Conservation (phyloP, 2,329 filamentous ascomycete species). For the Calonectria hawksworthii region DNA sequence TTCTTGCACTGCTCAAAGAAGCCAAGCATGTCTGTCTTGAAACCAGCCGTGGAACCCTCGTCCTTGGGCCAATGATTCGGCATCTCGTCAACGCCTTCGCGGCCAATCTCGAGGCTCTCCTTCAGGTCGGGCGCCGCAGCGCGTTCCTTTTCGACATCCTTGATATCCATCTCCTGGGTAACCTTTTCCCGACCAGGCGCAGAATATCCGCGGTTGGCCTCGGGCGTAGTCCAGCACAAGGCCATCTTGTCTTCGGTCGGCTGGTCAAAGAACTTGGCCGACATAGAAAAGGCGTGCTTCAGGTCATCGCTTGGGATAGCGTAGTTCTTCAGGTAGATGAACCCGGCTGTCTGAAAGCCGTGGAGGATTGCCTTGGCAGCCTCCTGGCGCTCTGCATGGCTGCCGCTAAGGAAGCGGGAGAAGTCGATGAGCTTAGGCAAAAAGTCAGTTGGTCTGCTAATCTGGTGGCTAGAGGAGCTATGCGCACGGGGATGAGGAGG, state of each 20-base stretch:
- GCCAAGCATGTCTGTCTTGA: constrained; percentile 78
- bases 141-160: constrained; percentile 71
- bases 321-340: constrained; percentile 89
- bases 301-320: constrained; percentile 74
- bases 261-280: constrained; percentile 79
- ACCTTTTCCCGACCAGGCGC: constrained; percentile 80
- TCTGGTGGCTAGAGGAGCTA: not conserved
- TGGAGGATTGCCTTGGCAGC: constrained; percentile 80
- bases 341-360: constrained; percentile 88
- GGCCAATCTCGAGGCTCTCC: constrained; percentile 75
- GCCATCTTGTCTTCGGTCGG: constrained; percentile 73
- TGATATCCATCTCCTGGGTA: constrained; percentile 65
- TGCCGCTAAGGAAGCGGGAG: constrained; percentile 76
- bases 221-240: constrained; percentile 78
- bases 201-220: constrained; percentile 82
- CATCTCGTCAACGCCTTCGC: constrained; percentile 68
- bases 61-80: constrained; percentile 84
- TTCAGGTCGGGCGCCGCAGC: constrained; percentile 74
- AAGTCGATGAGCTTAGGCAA: constrained; percentile 69
- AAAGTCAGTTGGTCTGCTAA: not conserved
- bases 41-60: constrained; percentile 58
- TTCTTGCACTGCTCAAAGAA: constrained; percentile 83
- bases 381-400: constrained; percentile 69
- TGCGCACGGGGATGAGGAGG: constrained; percentile 67
- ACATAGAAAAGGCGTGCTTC: constrained; percentile 74